Conservation (phyloP, 306 rosid species). For the Hippophae rhamnoides region DNA sequence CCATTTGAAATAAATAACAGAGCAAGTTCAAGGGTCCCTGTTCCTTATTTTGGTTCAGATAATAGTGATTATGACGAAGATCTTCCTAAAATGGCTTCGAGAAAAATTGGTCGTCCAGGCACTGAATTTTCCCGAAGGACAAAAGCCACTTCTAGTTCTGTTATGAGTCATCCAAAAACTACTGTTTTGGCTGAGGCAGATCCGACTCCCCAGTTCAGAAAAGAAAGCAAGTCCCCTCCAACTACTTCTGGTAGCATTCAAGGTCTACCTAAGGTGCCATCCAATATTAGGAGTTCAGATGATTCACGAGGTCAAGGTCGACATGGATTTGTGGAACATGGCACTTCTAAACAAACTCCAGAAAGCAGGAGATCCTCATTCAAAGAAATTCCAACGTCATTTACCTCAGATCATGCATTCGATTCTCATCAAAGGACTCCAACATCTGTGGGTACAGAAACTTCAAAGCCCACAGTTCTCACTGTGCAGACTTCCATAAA, state of each 20-base stretch:
- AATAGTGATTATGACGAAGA: slow-evolving; percentile 45
- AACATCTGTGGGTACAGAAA: slow-evolving; percentile 23
- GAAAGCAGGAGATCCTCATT: not conserved
- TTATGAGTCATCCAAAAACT: slow-evolving; percentile 21
- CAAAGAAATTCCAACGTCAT: slow-evolving; percentile 2
- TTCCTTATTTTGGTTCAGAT: slow-evolving; percentile 40
- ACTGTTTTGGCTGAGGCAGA: slow-evolving; percentile 18
- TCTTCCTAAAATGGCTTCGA: slow-evolving; percentile 29
- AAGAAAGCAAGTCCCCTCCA: slow-evolving; percentile 43
- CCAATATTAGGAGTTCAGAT: slow-evolving; percentile 31
- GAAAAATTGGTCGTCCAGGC: slow-evolving; percentile 25
- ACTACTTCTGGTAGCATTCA: slow-evolving; percentile 30
- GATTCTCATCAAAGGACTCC: slow-evolving; percentile 20
- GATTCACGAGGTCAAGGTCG: slow-evolving; percentile 17
- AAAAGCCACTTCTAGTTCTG: slow-evolving; percentile 34
- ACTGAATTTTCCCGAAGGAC: slow-evolving; percentile 58
- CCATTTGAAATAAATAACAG: slow-evolving; percentile 27
- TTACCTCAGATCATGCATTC: slow-evolving; percentile 8
- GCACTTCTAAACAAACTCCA: not conserved
- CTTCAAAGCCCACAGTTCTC: slow-evolving; percentile 19
- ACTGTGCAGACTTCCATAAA: slow-evolving; percentile 26
- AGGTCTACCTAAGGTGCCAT: slow-evolving; percentile 17
- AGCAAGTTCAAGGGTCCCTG: slow-evolving; percentile 30
- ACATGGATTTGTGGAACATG: slow-evolving; percentile 8
- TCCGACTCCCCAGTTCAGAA: slow-evolving; percentile 23